Conservation (phyloP, 192 early-diverging fungal species). For the Umbelopsis ramanniana region DNA sequence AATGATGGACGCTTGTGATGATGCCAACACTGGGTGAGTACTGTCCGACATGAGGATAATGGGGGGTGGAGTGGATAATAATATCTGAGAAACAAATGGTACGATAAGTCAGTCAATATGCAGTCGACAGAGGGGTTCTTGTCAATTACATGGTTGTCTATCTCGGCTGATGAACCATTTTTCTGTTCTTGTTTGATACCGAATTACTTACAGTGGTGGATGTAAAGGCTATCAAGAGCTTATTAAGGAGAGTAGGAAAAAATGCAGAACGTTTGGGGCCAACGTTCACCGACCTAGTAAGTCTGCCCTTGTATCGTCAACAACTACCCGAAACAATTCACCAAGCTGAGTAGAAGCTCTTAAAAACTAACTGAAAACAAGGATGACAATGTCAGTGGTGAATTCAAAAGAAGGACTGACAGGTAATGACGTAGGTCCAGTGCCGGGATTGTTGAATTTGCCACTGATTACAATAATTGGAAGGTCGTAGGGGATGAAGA, state of each 20-base stretch:
- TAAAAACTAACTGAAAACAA: background rate
- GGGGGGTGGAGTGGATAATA: background rate
- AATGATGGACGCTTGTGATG: slow-evolving; percentile 12
- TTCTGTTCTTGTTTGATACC: background rate
- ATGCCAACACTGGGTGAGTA: slow-evolving; percentile 9
- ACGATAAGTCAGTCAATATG: background rate
- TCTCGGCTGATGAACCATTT: background rate
- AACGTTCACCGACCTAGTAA: background rate
- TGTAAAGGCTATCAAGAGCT: background rate
- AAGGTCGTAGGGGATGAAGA: background rate
- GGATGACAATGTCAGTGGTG: background rate
- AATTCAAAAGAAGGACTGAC: background rate
- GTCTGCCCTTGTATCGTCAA: background rate
- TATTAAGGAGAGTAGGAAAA: slow-evolving; percentile 14
- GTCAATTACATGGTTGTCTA: no score
- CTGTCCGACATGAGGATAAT: background rate
- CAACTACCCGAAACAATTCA: background rate
- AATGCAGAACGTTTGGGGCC: background rate
- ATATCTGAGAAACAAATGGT: background rate
- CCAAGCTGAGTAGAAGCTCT: background rate
- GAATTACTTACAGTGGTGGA: background rate
- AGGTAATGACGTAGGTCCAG: background rate
- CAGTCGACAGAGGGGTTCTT: background rate
- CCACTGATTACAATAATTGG: background rate
- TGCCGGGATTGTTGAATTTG: slow-evolving; percentile 1